A percentile compares a stretch with the other conserved stretches of the same genome.
These are phyloP conservation scores for Eucalyptus polyanthemos DNA, from an alignment of 345 rosid genomes.

Conservation along the genomic window DNA sequence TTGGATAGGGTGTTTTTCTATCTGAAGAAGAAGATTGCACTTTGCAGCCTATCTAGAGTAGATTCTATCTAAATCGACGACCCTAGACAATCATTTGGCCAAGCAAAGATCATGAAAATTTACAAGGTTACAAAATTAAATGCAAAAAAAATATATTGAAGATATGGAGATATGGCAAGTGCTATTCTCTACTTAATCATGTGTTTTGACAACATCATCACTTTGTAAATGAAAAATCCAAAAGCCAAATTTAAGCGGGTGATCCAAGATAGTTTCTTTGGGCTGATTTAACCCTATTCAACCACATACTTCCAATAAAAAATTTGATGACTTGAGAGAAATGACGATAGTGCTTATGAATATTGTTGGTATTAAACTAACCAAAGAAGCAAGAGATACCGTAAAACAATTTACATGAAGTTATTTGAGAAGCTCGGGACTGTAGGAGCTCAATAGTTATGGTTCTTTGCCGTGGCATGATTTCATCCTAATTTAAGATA, in stretches of 20 bases:
- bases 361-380: fast-evolving
- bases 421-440: neutral
- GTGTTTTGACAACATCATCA: neutral
- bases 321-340: neutral
- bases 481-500: neutral
- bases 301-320: neutral
- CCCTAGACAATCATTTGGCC: neutral
- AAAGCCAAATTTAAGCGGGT: neutral
- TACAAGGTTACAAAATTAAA: neutral
- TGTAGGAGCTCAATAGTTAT: neutral
- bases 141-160: neutral
- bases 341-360: neutral
- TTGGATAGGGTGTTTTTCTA: neutral
- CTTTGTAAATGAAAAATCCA: neutral
- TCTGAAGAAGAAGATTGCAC: neutral
- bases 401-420: no score
- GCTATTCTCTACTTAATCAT: neutral
- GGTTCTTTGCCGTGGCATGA: fast-evolving
- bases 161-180: neutral
- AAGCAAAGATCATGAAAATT: neutral
- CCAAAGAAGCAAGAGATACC: neutral
- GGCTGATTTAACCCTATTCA: neutral
- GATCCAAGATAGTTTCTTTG: fast-evolving
- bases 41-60: neutral
- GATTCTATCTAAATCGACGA: neutral